Evolutionary conservation across 108 stramenopile genomes (phyloP), one percentile per base, ranked within the genome.

Genomic region (Conticribra guillardii): DNA sequence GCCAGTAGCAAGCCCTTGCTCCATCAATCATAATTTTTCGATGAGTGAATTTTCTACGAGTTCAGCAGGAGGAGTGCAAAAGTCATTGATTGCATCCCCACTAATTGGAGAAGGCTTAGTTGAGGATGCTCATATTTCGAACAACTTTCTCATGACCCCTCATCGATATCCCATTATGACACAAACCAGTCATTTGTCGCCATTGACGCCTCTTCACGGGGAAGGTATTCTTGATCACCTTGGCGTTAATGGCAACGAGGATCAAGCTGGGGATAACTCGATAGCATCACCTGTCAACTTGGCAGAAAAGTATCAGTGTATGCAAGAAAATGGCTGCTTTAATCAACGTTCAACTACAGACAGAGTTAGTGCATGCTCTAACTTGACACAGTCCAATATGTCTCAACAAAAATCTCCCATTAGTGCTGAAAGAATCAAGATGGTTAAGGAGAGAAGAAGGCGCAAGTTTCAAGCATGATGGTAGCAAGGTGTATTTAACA

Each of bases 371-470:
- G 5, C 37, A 41, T 11, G 8, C 11, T 41, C 37, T 41, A 11
- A 41, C 37, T n/a, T n/a, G n/a, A n/a, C n/a, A n/a, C n/a, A n/a
- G n/a, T n/a, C n/a, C n/a, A 11, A 41, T 41, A 5, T 11, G 5
- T 41, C 37, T 32, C 29, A n/a, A 44, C 8, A 18, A 22, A 28
- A 19, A 18, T 22, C 9, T 8, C 37, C 18, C 3, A 24, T 33
- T 21, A 51, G 16, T 4, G 50, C 5, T 14, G 44, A 60, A 7
- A 60, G 24, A 33, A 45, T 60, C 37, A 41, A 45, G 44, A 15
- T 33, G 22, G 41, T 45, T 5, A 60, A 45, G 19, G 60, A 60
- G 1, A 60, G 37, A 19, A 18, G 60, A 45, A 41, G 60, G 44
- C 56, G 5, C 1, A 45, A 33, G 3, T 17, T 31, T 45, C 24